These are phyloP conservation scores for Uronychia binucleata DNA, from an alignment of 73 alveolate genomes.

Conservation along the genomic window DNA sequence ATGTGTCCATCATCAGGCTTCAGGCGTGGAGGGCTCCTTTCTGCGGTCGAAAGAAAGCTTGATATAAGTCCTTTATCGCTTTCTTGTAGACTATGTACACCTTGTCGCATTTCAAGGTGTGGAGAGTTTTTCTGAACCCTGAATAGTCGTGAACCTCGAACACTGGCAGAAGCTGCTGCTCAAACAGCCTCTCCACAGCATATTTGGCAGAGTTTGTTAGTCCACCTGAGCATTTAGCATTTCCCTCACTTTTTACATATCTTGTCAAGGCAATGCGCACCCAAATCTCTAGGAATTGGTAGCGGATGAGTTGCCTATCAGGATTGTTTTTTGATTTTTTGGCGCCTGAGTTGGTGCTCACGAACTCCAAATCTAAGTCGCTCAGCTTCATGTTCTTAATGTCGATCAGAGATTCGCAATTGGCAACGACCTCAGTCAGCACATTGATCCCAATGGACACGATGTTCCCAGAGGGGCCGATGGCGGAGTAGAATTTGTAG, in stretches of 20 bases:
- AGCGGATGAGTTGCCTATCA: slow-evolving; percentile 61
- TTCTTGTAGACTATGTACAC: slow-evolving; percentile 49
- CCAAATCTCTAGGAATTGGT: slow-evolving; percentile 66
- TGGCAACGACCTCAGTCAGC: slow-evolving; percentile 46
- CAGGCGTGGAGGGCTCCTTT: not conserved
- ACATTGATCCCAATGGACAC: slow-evolving; percentile 55
- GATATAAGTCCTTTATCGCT: slow-evolving; percentile 51
- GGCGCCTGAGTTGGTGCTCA: slow-evolving; percentile 57
- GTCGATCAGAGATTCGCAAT: slow-evolving; percentile 63
- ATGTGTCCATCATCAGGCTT: slow-evolving; percentile 59
- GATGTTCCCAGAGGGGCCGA: slow-evolving; percentile 40
- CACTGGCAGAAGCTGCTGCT: slow-evolving; percentile 28
- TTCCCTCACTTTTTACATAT: slow-evolving; percentile 35
- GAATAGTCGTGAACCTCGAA: slow-evolving; percentile 35
- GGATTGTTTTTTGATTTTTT: slow-evolving; percentile 67
- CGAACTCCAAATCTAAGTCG: slow-evolving; percentile 55
- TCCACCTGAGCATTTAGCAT: slow-evolving; percentile 4
- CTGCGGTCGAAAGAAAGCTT: slow-evolving; percentile 42
- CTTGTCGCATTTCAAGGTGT: slow-evolving; percentile 61
- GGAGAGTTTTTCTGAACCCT: slow-evolving; percentile 53
- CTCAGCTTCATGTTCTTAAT: slow-evolving; percentile 31
- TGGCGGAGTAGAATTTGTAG: slow-evolving; percentile 59
- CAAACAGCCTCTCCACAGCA: slow-evolving; percentile 47
- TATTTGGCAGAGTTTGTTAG: too few species aligned
- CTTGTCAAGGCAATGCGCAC: slow-evolving; percentile 69